These are phyloP conservation scores for Phaseolus coccineus DNA, from an alignment of 331 rosid species.

Conservation along the genomic window DNA sequence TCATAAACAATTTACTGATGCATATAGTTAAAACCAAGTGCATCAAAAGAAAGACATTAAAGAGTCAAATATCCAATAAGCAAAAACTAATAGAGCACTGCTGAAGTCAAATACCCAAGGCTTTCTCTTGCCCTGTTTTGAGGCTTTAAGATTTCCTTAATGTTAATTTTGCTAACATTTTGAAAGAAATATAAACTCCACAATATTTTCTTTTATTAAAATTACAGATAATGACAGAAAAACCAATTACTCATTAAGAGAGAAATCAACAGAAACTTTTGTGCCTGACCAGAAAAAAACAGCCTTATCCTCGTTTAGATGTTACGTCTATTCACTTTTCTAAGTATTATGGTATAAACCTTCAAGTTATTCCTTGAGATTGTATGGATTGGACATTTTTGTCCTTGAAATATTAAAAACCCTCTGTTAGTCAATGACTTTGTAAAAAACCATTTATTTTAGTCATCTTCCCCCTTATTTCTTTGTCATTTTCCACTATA, in stretches of 20 bases:
- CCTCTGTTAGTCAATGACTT: background rate
- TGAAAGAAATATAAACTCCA: background rate
- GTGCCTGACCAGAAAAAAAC: too few species aligned
- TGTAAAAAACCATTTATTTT: background rate
- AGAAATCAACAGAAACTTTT: too few species aligned
- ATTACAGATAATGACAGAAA: too few species aligned
- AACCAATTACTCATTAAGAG: too few species aligned
- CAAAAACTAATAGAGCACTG: constrained; percentile 30
- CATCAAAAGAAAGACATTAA: background rate
- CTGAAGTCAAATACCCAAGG: background rate
- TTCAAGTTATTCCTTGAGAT: background rate
- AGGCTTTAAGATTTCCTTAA: constrained; percentile 4
- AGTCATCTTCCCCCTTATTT: background rate
- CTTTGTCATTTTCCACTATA: background rate
- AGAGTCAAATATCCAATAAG: constrained; percentile 28
- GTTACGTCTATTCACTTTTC: background rate
- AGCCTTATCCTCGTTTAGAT: background rate
- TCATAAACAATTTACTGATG: background rate
- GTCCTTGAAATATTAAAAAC: background rate
- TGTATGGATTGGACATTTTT: background rate
- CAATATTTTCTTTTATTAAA: too few species aligned
- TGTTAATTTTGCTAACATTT: background rate
- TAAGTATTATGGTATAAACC: background rate
- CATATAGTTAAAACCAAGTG: background rate
- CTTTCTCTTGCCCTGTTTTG: constrained; percentile 27